A percentile compares a stretch with the other conserved stretches of the same genome.
phyloP scores from a whole-genome alignment of 768 basidiomycete genomes.

The Tremella mesenterica region DNA sequence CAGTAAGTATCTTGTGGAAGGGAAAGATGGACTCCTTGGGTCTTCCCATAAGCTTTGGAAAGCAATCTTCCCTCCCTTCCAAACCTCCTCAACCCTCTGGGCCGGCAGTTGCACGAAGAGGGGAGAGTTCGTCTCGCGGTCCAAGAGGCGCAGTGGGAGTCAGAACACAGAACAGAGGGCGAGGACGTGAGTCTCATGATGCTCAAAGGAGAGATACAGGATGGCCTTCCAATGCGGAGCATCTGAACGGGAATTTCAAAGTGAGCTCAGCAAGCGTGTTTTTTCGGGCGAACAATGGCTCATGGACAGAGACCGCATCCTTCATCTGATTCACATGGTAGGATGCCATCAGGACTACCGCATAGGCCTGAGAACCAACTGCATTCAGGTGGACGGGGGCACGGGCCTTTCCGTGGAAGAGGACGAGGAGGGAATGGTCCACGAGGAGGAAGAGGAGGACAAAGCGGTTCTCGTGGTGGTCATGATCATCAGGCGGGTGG shows the following conservation, averaged over 20 bases:
- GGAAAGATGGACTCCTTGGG: conserved; percentile 45
- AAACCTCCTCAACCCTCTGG: not conserved
- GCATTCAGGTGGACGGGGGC: not conserved
- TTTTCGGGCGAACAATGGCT: not conserved
- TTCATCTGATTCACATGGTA: not conserved
- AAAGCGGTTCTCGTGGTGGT: conserved; percentile 10
- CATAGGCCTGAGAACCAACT: not conserved
- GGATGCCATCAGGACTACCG: not conserved
- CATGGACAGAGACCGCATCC: conserved; percentile 2
- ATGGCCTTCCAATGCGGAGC: not conserved
- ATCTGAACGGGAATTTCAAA: conserved; percentile 5
- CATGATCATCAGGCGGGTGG: too few relatives aligned
- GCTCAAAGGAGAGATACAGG: conserved; percentile 3
- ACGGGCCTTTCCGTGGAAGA: not conserved
- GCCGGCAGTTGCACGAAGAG: not conserved
- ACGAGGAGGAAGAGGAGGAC: not conserved
- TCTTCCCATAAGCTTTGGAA: conserved; percentile 46
- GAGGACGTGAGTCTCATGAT: conserved; percentile 9
- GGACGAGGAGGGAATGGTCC: not conserved
- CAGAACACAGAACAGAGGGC: conserved; percentile 6
- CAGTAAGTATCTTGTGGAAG: too few relatives aligned
- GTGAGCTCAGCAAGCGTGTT: not conserved
- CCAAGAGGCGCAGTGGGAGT: conserved; percentile 10
- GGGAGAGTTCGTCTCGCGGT: not conserved
- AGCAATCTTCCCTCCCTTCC: conserved; percentile 28